Base-by-base conservation (phyloP, 2,329 filamentous ascomycete species). In the Fusarium redolens region DNA sequence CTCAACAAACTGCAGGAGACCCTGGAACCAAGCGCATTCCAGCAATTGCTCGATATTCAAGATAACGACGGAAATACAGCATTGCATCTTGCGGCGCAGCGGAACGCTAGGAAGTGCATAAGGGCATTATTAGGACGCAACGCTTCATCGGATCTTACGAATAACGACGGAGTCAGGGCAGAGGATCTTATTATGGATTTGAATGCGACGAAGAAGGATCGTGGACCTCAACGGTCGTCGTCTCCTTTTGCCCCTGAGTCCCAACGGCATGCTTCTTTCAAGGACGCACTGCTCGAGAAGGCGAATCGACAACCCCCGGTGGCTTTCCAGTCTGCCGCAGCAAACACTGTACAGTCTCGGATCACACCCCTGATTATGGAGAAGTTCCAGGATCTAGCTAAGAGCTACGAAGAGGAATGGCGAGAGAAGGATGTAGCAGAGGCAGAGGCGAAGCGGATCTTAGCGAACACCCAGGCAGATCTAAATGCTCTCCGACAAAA, bases 41-140 rank as follows among this genome's bases (percentile, higher is more conserved):
- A 95, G 68, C 86, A 90, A 52, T 83, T 98, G 15, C 85, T 99
- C 15, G 94, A 97, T 76, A 88, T 91, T 13, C 93, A 95, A 78
- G 96, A 99, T 80, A 86, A 91, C 33, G 92, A 95, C 44, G 96
- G 96, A 44, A 97, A 99, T 80, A 98, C 96, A 0, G 95, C 96
- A 6, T 82, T 92, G 57, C 91, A 92, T 68, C 84, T 92, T 12
- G 90, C 91, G 1, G 94, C 96, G 14, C 91, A 95, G 78, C 92
- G 94, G 64, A 94, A 95, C 62, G 94, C 96, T 22, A 91, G 95
- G 48, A 97, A 98, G 76, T 97, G 95, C 74, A 92, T 97, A 62
- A 92, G 96, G 83, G 86, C 91, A 85, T 82, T 94, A 85, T 82
- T 95, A 80, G 91, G 91, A 38, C 92, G 96, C 56, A 94, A 95